These are phyloP conservation scores for Carallia brachiata DNA, from an alignment of 345 rosid species.

Conservation along the genomic window DNA sequence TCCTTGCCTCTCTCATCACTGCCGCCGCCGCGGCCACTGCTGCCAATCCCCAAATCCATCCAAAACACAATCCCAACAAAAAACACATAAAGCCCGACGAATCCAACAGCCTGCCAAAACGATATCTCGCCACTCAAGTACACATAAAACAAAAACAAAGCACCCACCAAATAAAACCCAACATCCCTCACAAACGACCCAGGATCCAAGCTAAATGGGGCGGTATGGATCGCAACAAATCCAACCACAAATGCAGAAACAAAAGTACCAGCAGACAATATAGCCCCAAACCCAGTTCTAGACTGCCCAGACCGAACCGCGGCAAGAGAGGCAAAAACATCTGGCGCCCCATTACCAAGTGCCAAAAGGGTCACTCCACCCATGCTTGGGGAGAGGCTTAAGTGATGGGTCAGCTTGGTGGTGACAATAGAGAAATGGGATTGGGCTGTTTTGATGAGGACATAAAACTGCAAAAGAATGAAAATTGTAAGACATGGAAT, in stretches of 20 bases:
- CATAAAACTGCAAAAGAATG: conserved; percentile 69
- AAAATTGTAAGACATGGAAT: conserved; percentile 54
- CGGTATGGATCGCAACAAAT: conserved; percentile 84
- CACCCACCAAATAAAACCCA: conserved; percentile 68
- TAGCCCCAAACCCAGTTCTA: conserved; percentile 89
- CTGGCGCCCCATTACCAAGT: conserved; percentile 93
- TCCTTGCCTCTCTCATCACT: conserved; percentile 14
- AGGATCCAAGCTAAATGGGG: conserved; percentile 74
- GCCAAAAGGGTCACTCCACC: conserved; percentile 93
- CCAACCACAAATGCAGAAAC: conserved; percentile 96
- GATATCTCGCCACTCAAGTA: conserved; percentile 95
- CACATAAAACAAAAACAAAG: conserved; percentile 72
- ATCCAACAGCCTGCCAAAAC: conserved; percentile 88
- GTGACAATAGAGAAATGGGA: conserved; percentile 90
- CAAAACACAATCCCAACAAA: conserved; percentile 90
- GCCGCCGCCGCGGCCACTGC: conserved; percentile 25
- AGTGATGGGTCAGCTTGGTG: conserved; percentile 67
- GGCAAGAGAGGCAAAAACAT: conserved; percentile 80
- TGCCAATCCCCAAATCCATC: conserved; percentile 71
- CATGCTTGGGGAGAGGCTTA: conserved; percentile 80
- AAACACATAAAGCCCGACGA: conserved; percentile 76
- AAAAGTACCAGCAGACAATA: conserved; percentile 84
- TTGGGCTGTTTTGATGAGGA: conserved; percentile 92
- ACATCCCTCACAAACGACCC: conserved; percentile 79
- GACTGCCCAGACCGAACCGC: conserved; percentile 82